Evolutionary conservation across 192 early-diverging fungal genomes (phyloP).

Genomic region (Funneliformis mosseae): DNA sequence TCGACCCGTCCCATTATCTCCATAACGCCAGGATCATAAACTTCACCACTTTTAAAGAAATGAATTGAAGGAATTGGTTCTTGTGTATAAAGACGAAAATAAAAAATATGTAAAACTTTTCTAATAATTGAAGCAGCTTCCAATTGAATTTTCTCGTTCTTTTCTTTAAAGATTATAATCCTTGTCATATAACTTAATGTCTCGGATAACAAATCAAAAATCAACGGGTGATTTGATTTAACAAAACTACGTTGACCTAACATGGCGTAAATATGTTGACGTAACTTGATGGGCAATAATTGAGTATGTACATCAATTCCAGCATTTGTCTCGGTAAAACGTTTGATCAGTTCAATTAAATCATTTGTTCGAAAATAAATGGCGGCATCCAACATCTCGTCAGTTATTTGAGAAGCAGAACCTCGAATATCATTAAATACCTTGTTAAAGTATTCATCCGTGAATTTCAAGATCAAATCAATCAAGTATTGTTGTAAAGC

Average conservation of each 20-base stretch:
- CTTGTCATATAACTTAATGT: not conserved
- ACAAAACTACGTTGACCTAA: not conserved
- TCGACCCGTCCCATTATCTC: not conserved
- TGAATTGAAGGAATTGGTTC: not conserved
- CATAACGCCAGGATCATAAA: constrained; percentile 2
- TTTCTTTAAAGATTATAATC: not conserved
- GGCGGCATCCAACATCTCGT: not conserved
- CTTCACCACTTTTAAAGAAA: not conserved
- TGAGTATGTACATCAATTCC: not conserved
- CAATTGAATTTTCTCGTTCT: not conserved
- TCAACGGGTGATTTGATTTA: constrained; percentile 4
- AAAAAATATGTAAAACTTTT: constrained; percentile 7
- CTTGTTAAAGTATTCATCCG: not conserved
- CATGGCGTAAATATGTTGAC: constrained; percentile 22
- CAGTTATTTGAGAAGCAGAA: not conserved
- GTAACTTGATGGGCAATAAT: constrained; percentile 22
- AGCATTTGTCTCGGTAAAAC: not conserved
- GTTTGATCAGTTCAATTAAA: not conserved
- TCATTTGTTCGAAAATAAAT: not conserved
- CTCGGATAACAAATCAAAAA: no score
- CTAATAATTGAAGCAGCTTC: not conserved
- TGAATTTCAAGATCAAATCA: not conserved
- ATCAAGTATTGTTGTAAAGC: constrained; percentile 20
- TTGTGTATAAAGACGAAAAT: constrained; percentile 13
- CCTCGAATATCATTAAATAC: not conserved